Evolutionary conservation across 2,329 filamentous ascomycete species (phyloP).

Genomic region (Diplodia scrobiculata): DNA sequence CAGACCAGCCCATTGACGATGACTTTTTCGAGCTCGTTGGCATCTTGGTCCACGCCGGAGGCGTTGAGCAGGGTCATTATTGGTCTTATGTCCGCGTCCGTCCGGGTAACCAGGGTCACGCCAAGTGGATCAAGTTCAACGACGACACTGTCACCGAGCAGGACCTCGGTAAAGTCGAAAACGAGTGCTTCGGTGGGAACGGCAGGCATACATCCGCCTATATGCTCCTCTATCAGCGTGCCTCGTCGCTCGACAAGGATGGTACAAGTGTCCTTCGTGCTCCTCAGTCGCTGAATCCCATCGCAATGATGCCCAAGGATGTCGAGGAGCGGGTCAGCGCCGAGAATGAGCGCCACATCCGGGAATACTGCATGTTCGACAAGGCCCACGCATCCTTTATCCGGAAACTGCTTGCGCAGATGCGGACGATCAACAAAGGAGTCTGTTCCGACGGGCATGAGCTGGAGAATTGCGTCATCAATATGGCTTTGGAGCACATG

Average conservation of each 20-base stretch:
- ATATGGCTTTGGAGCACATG: conserved; percentile 64
- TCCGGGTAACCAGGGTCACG: conserved; percentile 54
- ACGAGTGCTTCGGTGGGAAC: conserved; percentile 44
- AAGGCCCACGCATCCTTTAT: conserved; percentile 69
- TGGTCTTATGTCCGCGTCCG: conserved; percentile 92
- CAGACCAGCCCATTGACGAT: conserved; percentile 57
- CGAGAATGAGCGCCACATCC: conserved; percentile 73
- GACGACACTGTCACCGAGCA: conserved; percentile 80
- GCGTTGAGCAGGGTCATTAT: conserved; percentile 92
- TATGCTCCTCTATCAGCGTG: conserved; percentile 95
- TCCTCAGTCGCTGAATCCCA: conserved; percentile 48
- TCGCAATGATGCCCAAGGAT: conserved; percentile 49
- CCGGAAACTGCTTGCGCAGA: conserved; percentile 60
- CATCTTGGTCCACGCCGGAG: conserved; percentile 88
- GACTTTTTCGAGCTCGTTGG: conserved; percentile 95
- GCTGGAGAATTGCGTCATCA: conserved; percentile 56
- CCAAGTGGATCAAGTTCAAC: conserved; percentile 87
- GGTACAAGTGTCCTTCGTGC: conserved; percentile 46
- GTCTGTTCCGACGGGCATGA: conserved; percentile 54
- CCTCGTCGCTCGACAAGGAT: conserved; percentile 60
- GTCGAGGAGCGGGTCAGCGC: conserved; percentile 61
- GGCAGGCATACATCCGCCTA: conserved; percentile 65
- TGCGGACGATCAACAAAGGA: conserved; percentile 54
- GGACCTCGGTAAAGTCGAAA: conserved; percentile 76
- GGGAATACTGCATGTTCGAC: conserved; percentile 79